Conservation (phyloP, 2,329 filamentous ascomycete genomes). For the Fusarium odoratissimum region DNA sequence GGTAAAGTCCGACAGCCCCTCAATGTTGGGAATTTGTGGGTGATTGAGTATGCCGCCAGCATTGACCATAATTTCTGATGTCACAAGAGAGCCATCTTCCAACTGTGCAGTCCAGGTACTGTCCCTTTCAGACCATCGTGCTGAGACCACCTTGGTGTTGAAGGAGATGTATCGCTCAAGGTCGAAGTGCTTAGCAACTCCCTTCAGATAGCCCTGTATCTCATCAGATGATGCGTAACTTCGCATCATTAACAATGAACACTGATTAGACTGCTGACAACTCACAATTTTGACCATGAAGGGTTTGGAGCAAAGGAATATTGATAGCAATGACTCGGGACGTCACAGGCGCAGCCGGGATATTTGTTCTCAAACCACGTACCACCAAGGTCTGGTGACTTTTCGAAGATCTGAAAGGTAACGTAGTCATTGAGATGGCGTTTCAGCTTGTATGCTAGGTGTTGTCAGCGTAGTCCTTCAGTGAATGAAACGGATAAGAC, state of each 20-base stretch:
- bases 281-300: slow-evolving; percentile 63
- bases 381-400: slow-evolving; percentile 65
- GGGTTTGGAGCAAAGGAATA: slow-evolving; percentile 58
- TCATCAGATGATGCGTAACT: slow-evolving; percentile 63
- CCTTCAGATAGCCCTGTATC: slow-evolving; percentile 68
- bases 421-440: slow-evolving; percentile 22
- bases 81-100: background rate
- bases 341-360: slow-evolving; percentile 62
- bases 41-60: slow-evolving; percentile 62
- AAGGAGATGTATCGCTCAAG: slow-evolving; percentile 48
- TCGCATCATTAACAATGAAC: background rate
- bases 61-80: slow-evolving; percentile 61
- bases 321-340: slow-evolving; percentile 64
- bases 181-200: slow-evolving; percentile 57
- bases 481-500: rapidly evolving
- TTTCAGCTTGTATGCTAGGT: slow-evolving; percentile 46
- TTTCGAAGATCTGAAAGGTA: slow-evolving; percentile 60
- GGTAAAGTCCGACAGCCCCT: slow-evolving; percentile 58
- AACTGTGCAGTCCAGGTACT: background rate
- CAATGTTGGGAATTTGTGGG: slow-evolving; percentile 63
- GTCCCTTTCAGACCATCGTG: slow-evolving; percentile 46
- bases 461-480: rapidly evolving
- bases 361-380: slow-evolving; percentile 71
- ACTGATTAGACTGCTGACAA: rapidly evolving
- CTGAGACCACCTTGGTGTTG: slow-evolving; percentile 45